Evolutionary conservation across 352 stramenopile species (phyloP).

Genomic region (Pythium vanterpoolii): DNA sequence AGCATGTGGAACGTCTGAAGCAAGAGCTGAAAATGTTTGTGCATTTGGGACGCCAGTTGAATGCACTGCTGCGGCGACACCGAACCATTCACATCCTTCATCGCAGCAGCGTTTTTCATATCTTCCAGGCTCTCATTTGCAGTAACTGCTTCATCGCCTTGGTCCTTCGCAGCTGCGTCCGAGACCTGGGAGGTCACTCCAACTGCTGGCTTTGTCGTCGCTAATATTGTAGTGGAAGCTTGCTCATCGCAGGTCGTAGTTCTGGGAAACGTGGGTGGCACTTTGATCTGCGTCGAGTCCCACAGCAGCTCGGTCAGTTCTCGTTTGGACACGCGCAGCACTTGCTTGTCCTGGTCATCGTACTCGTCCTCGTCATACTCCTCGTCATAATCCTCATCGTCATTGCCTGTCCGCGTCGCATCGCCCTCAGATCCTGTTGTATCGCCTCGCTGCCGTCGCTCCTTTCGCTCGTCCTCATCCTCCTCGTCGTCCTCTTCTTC

Average conservation of each 20-base stretch:
- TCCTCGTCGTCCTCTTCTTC: constrained; percentile 73
- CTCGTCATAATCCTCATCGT: constrained; percentile 57
- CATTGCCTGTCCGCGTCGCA: constrained; percentile 62
- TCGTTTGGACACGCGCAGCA: constrained; percentile 64
- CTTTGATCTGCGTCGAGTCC: constrained; percentile 70
- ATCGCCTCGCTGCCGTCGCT: constrained; percentile 17
- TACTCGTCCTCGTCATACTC: constrained; percentile 51
- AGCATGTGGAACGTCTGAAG: constrained; percentile 70
- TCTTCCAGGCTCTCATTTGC: background rate
- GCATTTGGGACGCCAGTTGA: constrained; percentile 83
- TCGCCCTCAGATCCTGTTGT: background rate
- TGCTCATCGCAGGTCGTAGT: background rate
- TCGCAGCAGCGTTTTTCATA: constrained; percentile 5
- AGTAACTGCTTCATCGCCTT: background rate
- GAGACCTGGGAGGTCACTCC: background rate
- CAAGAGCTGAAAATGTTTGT: constrained; percentile 84
- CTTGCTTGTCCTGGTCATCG: constrained; percentile 25
- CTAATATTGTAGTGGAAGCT: background rate
- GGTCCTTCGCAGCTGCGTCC: background rate
- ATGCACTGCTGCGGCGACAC: constrained; percentile 72
- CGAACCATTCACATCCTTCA: constrained; percentile 28
- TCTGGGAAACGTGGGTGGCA: constrained; percentile 28
- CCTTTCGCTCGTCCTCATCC: constrained; percentile 31
- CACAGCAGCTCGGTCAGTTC: constrained; percentile 79
- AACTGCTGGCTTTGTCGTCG: background rate